Evolutionary conservation across 2,329 filamentous ascomycete genomes (phyloP), one percentile per base, ranked within the genome.

Genomic region (Talaromyces rugulosus): DNA sequence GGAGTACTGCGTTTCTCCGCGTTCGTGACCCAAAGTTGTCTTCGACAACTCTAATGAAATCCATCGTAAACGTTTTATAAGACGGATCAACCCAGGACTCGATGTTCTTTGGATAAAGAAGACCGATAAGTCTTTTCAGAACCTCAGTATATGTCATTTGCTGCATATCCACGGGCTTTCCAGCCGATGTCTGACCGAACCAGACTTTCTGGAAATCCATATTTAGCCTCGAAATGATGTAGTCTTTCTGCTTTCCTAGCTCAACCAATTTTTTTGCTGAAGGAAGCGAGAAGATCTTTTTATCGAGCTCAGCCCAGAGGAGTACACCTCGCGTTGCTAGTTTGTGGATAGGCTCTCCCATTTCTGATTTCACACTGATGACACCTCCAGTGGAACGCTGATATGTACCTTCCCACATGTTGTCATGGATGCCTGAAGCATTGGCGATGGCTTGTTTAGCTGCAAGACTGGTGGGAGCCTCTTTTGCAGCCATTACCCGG

Each of bases 171-270:
- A 93, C 89, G 7, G 90, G 86, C 74, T 93, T 83, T 59, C 92
- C 91, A 59, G 84, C 84, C 71, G 87, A 86, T 80, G 96, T 95
- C 68, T 88, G 87, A 59, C 92, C 93, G 70, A 97, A 97, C 93
- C 93, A 97, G 8, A 96, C 91, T 81, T 96, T 96, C 70, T 96
- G 92, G 82, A 93, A 97, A 75, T 97, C 92, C 66, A 92, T 91
- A 72, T 97, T 97, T 69, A 97, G 86, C 77, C 93, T 95, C 82
- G 92, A 89, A 80, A 97, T 96, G 76, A 96, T 96, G 79, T 96
- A 89, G 57, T 91, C 87, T 59, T 91, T 89, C 73, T 50, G 44
- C 80, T 94, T 96, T 82, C 92, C 91, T 40, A 97, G 83, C 78
- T 95, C 92, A 2, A 89, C 84, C 23, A 96, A 82, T 51, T 92